phyloP scores from a whole-genome alignment of 2,329 filamentous ascomycete species.

The Didymella keratinophila region DNA sequence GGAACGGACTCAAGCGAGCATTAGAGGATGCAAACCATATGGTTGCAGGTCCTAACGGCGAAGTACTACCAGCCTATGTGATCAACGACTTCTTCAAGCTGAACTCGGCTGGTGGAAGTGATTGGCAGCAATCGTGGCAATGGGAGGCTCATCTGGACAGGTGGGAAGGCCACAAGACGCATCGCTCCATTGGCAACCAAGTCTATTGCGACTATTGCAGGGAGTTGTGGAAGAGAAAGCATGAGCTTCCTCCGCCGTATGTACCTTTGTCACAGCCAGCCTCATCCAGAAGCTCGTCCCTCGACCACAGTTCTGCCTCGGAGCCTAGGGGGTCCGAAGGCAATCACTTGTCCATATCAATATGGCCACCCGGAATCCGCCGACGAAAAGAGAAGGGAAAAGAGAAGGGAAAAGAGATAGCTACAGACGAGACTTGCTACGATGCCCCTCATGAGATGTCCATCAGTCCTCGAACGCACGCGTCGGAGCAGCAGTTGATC shows the following conservation, averaged over 20 bases:
- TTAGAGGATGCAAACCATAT: not conserved
- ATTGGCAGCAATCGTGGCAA: slow-evolving; percentile 10
- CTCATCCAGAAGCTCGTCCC: not conserved
- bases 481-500: not conserved
- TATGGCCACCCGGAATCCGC: not conserved
- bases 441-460: too few species aligned
- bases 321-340: not conserved
- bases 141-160: slow-evolving; percentile 8
- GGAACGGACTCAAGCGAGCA: not conserved
- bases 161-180: not conserved
- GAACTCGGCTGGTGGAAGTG: slow-evolving; percentile 7
- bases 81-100: slow-evolving; percentile 13
- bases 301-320: not conserved
- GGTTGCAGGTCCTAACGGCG: slow-evolving; percentile 1
- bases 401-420: not conserved
- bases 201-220: not conserved
- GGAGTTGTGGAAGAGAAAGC: not conserved
- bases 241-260: not conserved
- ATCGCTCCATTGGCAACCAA: not conserved
- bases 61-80: slow-evolving; percentile 1
- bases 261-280: too few species aligned
- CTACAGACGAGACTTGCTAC: not conserved
- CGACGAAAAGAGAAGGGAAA: not conserved
- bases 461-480: not conserved
- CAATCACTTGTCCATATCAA: not conserved